Base-by-base conservation (phyloP, 2,329 filamentous ascomycete species). In the Fusarium temperatum region DNA sequence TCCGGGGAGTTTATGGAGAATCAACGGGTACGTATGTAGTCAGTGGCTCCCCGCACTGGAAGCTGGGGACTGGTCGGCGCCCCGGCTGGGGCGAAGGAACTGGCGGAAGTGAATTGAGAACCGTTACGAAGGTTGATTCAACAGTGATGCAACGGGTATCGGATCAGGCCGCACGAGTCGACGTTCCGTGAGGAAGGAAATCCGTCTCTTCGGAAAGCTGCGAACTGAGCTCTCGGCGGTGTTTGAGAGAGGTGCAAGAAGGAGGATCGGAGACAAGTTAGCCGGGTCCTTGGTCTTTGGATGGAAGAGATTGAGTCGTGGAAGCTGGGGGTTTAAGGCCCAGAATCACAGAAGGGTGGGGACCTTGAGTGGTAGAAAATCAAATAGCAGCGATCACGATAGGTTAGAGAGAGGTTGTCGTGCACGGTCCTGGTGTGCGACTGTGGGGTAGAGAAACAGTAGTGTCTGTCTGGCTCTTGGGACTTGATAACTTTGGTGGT, bases 291-390 rank as follows among this genome's bases (percentile, higher is more conserved):
- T 50, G 42, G 41, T 65, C 35, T 55, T 63, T 75, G 75, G 67
- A 67, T 64, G 67, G 73, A 66, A 76, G 64, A 74, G 66, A 68
- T 63, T 73, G 65, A 75, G 73, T 66, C 66, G 66, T 73, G 68
- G 76, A 78, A 78, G 68, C 76, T 78, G 76, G 76, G 73, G 75
- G 74, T 77, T 76, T 73, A 76, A 77, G 64, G 69, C 74, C 60
- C 62, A 59, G 42, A 59, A 59, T 59, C 30, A 60, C 36, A 63
- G 61, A 65, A 68, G 70, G 66, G 76, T 78, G 76, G 75, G 65
- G 73, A 74, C 69, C 53, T 68, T 54, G 44, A 54, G 41, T 54
- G 60, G 56, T 45, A 61, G 45, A 65, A 73, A 78, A 68, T 72
- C 67, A 66, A 72, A 56, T 72, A 73, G 70, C 72, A 72, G 63